Evolutionary conservation across 306 rosid species (phyloP), one percentile per base, ranked within the genome.

Genomic region (Rosa persica): DNA sequence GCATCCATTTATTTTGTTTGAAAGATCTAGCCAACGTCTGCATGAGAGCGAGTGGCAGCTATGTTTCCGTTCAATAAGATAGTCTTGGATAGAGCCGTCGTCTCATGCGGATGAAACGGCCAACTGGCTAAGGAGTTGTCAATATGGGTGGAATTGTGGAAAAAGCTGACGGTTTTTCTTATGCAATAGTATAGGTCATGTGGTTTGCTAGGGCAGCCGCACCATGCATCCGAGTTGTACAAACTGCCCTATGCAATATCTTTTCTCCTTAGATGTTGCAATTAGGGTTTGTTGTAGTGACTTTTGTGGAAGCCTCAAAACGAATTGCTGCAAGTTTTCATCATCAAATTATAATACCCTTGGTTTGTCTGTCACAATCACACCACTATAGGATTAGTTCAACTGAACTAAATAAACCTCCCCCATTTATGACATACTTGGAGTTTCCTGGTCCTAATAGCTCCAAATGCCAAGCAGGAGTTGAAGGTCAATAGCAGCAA

Each of bases 351-450:
- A 4, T 49, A 16, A 49, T 0, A 49, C n/a, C 36, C 36, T 30
- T 30, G 36, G 43, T 30, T 30, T 34, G 83, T 43, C 8, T 15
- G 39, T 61, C 79, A 44, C 23, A 10, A 17, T 75, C 64, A 70
- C 20, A 25, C 19, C 44, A 17, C 58, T 75, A 16, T 58, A 23
- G 25, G 73, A 62, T 69, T 70, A 36, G 60, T 36, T 70, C 51
- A 23, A 80, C 70, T 34, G 15, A n/a, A 22, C 7, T 5, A 22
- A 11, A 77, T 3, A 57, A 75, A 74, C 36, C 66, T 61, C 27
- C 74, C 52, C 76, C 12, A 70, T 76, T 60, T 48, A 68, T 75
- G 84, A 75, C 38, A 46, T 19, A 23, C 47, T 80, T 68, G 65
- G 70, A 65, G 74, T 61, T 25, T 73, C 43, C 64, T 49, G 72